These are phyloP conservation scores for Acanthamoeba triangularis DNA, from an alignment of 208 protist genomes.

Conservation along the genomic window DNA sequence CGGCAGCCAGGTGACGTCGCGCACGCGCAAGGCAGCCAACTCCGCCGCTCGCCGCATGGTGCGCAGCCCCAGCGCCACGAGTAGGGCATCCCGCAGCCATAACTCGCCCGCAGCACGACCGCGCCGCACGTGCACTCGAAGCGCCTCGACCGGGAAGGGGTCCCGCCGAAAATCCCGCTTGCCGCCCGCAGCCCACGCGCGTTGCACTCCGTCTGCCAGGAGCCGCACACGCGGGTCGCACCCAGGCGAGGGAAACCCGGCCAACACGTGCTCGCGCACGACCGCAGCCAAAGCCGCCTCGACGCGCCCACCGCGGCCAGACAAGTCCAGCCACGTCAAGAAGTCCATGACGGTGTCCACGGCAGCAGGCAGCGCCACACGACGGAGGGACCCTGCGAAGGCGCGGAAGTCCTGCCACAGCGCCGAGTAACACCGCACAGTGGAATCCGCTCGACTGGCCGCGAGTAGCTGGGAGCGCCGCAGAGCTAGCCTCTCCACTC, in stretches of 20 bases:
- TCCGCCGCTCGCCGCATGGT: not conserved
- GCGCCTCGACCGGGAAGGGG: not conserved
- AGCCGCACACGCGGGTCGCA: not conserved
- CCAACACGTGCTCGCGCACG: not conserved
- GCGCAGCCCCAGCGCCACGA: not conserved
- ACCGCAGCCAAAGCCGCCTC: not conserved
- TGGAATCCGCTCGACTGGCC: not conserved
- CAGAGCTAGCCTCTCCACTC: not conserved
- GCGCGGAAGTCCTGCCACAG: not conserved
- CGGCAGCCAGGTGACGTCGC: not conserved
- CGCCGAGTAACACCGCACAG: not conserved
- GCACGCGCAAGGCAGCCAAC: not conserved
- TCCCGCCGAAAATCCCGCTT: not conserved
- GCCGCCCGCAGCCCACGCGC: not conserved
- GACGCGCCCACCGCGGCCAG: not conserved
- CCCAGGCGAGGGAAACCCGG: not conserved
- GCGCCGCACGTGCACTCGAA: not conserved
- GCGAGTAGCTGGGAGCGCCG: not conserved
- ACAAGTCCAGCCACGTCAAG: not conserved
- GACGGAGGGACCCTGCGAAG: not conserved
- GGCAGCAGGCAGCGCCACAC: not conserved
- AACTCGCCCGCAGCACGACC: not conserved
- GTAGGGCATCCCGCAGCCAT: not conserved
- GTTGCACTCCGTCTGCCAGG: not conserved
- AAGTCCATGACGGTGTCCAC: not conserved